Conservation (phyloP, 495 filamentous ascomycete species). For the Xylaria castorea region DNA sequence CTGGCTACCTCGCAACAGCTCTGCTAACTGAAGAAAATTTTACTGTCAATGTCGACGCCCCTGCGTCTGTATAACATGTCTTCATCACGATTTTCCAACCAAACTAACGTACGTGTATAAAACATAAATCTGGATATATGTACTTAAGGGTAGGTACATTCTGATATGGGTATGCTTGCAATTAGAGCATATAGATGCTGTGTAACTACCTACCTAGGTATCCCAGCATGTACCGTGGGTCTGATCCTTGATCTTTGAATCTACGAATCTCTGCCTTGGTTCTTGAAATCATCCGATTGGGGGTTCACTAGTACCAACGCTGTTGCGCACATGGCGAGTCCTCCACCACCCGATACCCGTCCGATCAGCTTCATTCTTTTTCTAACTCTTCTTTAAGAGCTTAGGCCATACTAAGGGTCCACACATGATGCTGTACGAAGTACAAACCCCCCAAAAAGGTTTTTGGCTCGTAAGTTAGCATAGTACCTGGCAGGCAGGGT, state of each 20-base stretch:
- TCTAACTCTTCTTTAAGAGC: background rate
- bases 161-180: background rate
- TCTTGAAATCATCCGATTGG: slow-evolving; percentile 1
- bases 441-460: background rate
- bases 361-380: background rate
- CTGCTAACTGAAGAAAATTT: background rate
- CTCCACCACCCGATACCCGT: background rate
- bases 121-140: background rate
- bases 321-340: slow-evolving; percentile 4
- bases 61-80: background rate
- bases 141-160: background rate
- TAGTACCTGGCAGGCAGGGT: slow-evolving; percentile 3
- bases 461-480: background rate
- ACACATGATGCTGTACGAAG: slow-evolving; percentile 4
- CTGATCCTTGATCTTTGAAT: background rate
- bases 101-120: background rate
- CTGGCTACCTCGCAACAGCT: too few species aligned
- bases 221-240: background rate
- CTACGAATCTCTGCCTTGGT: background rate
- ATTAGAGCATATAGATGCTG: background rate
- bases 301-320: background rate
- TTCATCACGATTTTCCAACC: background rate
- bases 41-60: background rate
- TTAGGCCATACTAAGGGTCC: background rate
- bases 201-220: too few species aligned